Evolutionary conservation across 225 moss, liverwort and hornwort species (phyloP), one percentile per base, ranked within the genome.

Genomic region (Ulota crispa): DNA sequence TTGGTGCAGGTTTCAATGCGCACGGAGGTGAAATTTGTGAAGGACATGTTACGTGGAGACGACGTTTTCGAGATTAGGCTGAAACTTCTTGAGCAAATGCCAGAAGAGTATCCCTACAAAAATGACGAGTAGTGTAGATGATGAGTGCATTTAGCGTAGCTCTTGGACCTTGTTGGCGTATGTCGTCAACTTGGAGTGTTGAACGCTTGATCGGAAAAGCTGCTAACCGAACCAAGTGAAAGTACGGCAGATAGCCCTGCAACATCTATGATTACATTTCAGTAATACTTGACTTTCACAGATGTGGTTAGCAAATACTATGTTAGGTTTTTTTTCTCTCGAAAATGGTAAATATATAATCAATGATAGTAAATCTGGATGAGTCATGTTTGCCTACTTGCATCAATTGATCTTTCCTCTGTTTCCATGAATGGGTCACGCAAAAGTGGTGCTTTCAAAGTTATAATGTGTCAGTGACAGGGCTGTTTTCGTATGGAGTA

Each of bases 101-200:
- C 98, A 28, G 98, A 99, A 84, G 95, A 99, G 83, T 99, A 99
- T 82, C 98, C 98, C 9, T 99, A 99, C 84, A 99, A 99, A 88
- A 96, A 99, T 74, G 98, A 99, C 41, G 98, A 99, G 32, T 99
- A 89, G 78, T 37, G 76, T 36, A 77, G 24, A 78, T 64, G 56
- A 64, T 10, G 11, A 62, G 45, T 74, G 64, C 64, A 28, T 56
- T 42, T 56, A 64, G 57, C 31, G 69, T 63, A 74, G 64, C 47
- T 74, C 64, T 64, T 64, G 73, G 45, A 41, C 68, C 76, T 79
- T 53, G 76, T 79, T 53, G 76, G 43, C 67, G 32, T 60, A 70
- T 74, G 60, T 70, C 60, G 52, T 75, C 76, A 42, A 70, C 54
- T 72, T 76, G 43, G 34, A 60, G 27, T 70, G 79, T 31, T 70